Evolutionary conservation across 805 yeast species (phyloP), one percentile per base, ranked within the genome.

Genomic region (Scheffersomyces spartinae): DNA sequence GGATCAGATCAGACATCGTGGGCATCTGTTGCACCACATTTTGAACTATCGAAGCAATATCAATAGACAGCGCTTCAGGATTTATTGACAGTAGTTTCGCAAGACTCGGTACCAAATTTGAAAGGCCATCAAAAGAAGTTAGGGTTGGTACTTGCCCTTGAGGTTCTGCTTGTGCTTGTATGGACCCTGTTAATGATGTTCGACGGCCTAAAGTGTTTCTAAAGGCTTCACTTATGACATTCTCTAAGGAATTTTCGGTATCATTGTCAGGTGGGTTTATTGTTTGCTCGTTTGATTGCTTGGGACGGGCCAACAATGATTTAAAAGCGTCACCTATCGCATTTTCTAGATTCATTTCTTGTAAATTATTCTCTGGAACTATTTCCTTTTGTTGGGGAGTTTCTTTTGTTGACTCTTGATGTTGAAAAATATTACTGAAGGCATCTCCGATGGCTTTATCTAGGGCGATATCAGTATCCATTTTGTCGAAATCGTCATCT

Each of bases 31-130:
- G 32, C 4, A 49, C 45, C 5, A 51, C 42, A 21, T 40, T 45
- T 13, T 44, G 48, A 4, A 51, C 57, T 5, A 49, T 30, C n/a
- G 34, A 38, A 4, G 47, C 40, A 2, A 48, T 18, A 26, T 40
- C 45, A 3, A 33, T 20, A 13, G 15, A 8, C 13, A 6, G 13
- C 8, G 17, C 9, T 11, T 14, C 10, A 17, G 10, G 8, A 11
- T 1, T 11, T 11, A 14, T 4, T 18, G 6, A 7, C 28, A 3
- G 9, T 12, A 8, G 20, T 11, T 9, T 4, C 7, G 18, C n/a
- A 13, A 22, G 3, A 10, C 7, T 10, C 10, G 10, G 19, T 6
- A 12, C 16, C 17, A n/a, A n/a, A n/a, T n/a, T n/a, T n/a, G n/a
- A n/a, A n/a, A n/a, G n/a, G n/a, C n/a, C n/a, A n/a, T n/a, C n/a